Evolutionary conservation across 1,139 yeast species (phyloP), one percentile per base, ranked within the genome.

Genomic region (Geotrichum candidum): DNA sequence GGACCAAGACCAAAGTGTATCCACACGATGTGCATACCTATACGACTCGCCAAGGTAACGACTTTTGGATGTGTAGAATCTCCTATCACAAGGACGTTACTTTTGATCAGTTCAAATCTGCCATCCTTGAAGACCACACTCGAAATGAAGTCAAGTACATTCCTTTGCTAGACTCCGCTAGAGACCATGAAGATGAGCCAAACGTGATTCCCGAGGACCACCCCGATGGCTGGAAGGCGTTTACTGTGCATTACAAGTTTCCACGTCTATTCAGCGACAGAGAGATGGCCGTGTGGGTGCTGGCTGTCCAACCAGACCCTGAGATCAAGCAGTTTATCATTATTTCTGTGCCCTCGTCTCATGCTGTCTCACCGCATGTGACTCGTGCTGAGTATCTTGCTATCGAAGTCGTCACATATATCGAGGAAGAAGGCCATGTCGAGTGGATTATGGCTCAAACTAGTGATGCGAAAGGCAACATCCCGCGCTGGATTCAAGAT

Each of bases 371-470:
- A 59, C 48, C 68, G 66, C 53, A 64, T 69, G 66, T 67, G 45
- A 71, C 73, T 9, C 69, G 68, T 46, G 79, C 74, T 11, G 57
- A 62, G 27, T 87, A 87, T 72, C 77, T 85, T 33, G 82, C 90
- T 5, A 79, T 87, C 35, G 95, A 87, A 69, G 75, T 78, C 53
- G 74, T 87, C 25, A 69, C 71, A 0, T 72, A 73, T 51, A 76
- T 73, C 64, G 76, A 80, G 54, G 78, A 72, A 11, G 74, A 77
- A 22, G 74, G 77, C 52, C 67, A 73, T 15, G 77, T 85, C 23
- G 77, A 77, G 52, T 87, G 95, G 95, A 69, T 75, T 7, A 85
- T 87, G 90, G 82, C 84, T 22, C 82, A 84, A 15, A 77, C 83
- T 1, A 83, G 89, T 61, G 85, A 82, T 62, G 86, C 91, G 1